A percentile compares a stretch with the other conserved stretches of the same genome.
These are phyloP conservation scores for Monosporascus sp. DNA, from an alignment of 2,329 filamentous ascomycete species.

Conservation along the genomic window DNA sequence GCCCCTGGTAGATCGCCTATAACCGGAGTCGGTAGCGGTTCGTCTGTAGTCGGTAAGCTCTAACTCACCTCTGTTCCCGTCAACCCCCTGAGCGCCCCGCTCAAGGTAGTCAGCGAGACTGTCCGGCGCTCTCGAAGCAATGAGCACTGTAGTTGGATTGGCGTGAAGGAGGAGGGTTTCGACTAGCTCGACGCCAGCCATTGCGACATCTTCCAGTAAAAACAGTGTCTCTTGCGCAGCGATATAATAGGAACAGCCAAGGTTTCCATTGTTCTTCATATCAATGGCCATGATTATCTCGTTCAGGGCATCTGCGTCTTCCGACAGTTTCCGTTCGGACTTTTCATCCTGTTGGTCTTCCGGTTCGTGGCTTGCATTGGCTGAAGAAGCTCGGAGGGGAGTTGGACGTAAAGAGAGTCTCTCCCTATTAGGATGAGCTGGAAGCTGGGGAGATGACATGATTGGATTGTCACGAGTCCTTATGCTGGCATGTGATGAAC, in stretches of 20 bases:
- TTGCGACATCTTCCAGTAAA: slow-evolving; percentile 70
- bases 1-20: slow-evolving; percentile 33
- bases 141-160: slow-evolving; percentile 51
- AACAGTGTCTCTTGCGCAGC: slow-evolving; percentile 65
- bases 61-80: slow-evolving; percentile 22
- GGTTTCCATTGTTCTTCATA: slow-evolving; percentile 60
- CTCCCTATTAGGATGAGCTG: slow-evolving; percentile 16
- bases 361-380: slow-evolving; percentile 5
- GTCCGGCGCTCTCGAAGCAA: slow-evolving; percentile 43
- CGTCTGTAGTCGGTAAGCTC: not conserved
- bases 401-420: slow-evolving; percentile 19
- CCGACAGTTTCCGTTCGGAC: slow-evolving; percentile 9
- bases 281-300: slow-evolving; percentile 80
- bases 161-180: slow-evolving; percentile 53
- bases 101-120: slow-evolving; percentile 32
- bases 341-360: slow-evolving; percentile 13
- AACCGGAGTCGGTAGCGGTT: slow-evolving; percentile 7
- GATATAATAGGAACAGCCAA: slow-evolving; percentile 83
- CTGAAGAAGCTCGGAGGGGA: slow-evolving; percentile 10
- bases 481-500: slow-evolving; percentile 7
- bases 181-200: slow-evolving; percentile 64
- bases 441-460: slow-evolving; percentile 20
- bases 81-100: slow-evolving; percentile 26
- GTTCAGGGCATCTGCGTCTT: slow-evolving; percentile 38
- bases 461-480: slow-evolving; percentile 9